phyloP scores from a whole-genome alignment of 257 asterid genomes.

The Nicotiana knightiana region DNA sequence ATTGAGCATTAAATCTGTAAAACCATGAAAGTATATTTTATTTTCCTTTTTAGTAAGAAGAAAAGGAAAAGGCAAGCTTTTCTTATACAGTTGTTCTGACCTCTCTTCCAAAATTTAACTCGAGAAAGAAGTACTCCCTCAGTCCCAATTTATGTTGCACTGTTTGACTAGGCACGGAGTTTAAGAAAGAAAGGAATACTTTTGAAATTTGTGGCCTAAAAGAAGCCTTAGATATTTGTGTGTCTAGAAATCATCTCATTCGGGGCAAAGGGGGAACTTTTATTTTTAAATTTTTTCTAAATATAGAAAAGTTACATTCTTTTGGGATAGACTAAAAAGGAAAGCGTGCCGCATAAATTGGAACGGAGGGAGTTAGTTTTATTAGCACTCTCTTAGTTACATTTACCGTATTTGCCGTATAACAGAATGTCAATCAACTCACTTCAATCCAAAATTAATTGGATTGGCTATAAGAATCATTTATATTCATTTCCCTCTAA shows the following conservation, averaged over 20 bases:
- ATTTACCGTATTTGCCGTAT: background rate
- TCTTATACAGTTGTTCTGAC: background rate
- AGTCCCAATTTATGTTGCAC: too few species aligned
- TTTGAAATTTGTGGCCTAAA: too few species aligned
- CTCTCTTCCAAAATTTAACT: background rate
- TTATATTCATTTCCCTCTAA: background rate
- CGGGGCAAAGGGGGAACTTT: too few species aligned
- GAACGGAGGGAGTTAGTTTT: background rate
- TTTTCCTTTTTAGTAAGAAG: background rate
- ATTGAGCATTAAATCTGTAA: background rate
- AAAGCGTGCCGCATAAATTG: too few species aligned
- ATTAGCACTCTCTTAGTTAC: background rate
- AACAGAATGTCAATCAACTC: conserved; percentile 1
- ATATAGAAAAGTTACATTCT: too few species aligned
- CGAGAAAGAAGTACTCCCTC: background rate
- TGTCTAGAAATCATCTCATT: too few species aligned
- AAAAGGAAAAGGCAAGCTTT: background rate
- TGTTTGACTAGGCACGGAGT: too few species aligned
- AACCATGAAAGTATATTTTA: background rate
- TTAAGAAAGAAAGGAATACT: too few species aligned
- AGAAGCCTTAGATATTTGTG: too few species aligned
- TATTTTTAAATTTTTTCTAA: too few species aligned
- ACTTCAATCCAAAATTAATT: background rate
- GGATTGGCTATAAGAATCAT: background rate
- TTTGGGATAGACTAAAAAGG: too few species aligned